phyloP scores from a whole-genome alignment of 176 grass and related monocot genomes.

The Cenchrus fungigraminus region DNA sequence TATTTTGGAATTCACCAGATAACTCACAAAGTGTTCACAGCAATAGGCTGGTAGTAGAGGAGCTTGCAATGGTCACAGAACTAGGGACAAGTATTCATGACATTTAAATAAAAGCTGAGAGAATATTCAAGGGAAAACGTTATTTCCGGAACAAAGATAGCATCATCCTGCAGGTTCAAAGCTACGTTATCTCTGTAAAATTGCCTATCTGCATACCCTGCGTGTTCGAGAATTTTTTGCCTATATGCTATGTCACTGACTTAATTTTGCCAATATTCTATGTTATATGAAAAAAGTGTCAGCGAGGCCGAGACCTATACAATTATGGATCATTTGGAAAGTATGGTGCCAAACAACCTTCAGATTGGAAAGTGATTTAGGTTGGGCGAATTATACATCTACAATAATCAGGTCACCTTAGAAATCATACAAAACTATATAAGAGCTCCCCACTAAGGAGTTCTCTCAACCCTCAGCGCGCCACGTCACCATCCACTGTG shows the following conservation, averaged over 20 bases:
- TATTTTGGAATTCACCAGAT: background rate
- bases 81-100: background rate
- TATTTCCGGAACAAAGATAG: background rate
- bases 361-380: background rate
- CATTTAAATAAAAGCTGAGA: conserved; percentile 9
- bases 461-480: no score
- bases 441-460: no score
- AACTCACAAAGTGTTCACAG: background rate
- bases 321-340: background rate
- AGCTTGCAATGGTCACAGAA: background rate
- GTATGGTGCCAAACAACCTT: background rate
- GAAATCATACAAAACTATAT: background rate
- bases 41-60: conserved; percentile 2
- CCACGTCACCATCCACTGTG: no score
- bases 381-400: no score
- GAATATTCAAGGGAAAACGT: background rate
- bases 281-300: no score
- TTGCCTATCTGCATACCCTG: no score
- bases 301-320: background rate
- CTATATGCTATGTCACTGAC: no score
- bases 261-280: no score
- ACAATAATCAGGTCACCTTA: no score
- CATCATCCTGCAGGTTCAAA: background rate
- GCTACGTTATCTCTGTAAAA: no score
- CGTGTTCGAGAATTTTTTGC: no score